Evolutionary conservation across 495 filamentous ascomycete species (phyloP), one percentile per base, ranked within the genome.

Genomic region (Penicillium taxi): DNA sequence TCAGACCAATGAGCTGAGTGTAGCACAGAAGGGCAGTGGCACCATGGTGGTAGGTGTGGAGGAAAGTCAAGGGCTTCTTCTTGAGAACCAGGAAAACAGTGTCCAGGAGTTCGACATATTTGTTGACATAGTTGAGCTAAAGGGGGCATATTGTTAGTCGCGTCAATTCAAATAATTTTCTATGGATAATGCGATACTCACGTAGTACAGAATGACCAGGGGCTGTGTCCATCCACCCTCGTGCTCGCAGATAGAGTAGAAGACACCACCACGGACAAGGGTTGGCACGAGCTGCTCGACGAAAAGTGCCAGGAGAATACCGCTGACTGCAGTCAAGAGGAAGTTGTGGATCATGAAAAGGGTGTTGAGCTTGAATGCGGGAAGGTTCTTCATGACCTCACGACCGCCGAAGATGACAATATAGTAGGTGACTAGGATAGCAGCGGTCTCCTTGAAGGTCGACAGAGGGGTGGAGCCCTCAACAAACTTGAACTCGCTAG

Each of bases 11-110:
- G 34, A 83, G 69, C 56, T 83, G 79, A 35, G 78, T 81, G 61
- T 80, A 83, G 72, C 79, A 83, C 28, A 83, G 70, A 19, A 81
- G 67, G 35, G 79, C 79, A 16, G 79, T 83, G 40, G 79, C 79
- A 48, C 79, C 79, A 58, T 83, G 79, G 69, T 83, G 79, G 58
- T 83, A 83, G 52, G 78, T 81, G 66, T 83, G 79, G 39, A 83
- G 74, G 69, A 83, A 83, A 50, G 79, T 83, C 58, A 83, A 56
- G n/a, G 79, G 79, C 59, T 83, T 83, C 70, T 82, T 83, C 66
- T 83, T 83, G 44, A 83, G 69, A 55, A 81, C 72, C 11, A 83
- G 70, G 66, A 83, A 83, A 52, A 78, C 67, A 39, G 79, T 83
- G 55, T 83, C 79, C 42, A 82, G 50, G 35, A 83, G 59, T 58